Base-by-base conservation (phyloP, 2,329 filamentous ascomycete species). In the Ophiostoma sp. region DNA sequence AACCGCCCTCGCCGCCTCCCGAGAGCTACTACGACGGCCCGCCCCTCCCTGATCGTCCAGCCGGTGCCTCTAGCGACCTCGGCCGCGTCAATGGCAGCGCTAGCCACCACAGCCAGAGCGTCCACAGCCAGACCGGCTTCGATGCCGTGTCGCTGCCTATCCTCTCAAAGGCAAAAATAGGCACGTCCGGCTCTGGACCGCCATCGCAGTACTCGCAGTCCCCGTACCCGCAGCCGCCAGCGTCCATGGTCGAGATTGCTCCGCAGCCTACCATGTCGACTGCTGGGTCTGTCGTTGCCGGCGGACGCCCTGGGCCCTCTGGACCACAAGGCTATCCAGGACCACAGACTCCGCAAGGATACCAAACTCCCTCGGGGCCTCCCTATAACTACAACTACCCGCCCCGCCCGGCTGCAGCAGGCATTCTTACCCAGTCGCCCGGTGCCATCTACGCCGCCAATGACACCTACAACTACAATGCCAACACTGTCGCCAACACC, bases 201-300 rank as follows among this genome's bases (percentile, higher is more conserved):
- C 62, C 36, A 31, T 15, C 20, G 35, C 35, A 39, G n/a, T 39
- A 62, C 57, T 27, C 62, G 8, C 20, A 23, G 35, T 27, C 35
- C 7, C 35, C 33, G 3, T 65, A 65, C 62, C 10, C 33, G 62
- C 62, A 36, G 20, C 33, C 62, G n/a, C 62, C 71, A 23, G 67
- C 68, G 8, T 57, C 70, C n/a, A 69, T 74, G 72, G 33, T 64
- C 13, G 69, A 73, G 48, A 35, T 74, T n/a, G 71, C 71, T 11
- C 73, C 73, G 4, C 68, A 72, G 71, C 73, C 73, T 8, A 74
- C 72, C 27, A 67, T 68, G 64, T 74, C 73, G 27, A 74, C 72
- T 15, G 60, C 72, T 13, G 73, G 73, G 1, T 73, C 72, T 17
- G 36, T 69, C 2, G 70, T 69, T 17, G 64, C 69, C 4, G 54